A percentile compares a stretch with the other conserved stretches of the same genome.
Evolutionary conservation across 352 stramenopile genomes (phyloP).

Genomic region (Phytophthora fragariae): DNA sequence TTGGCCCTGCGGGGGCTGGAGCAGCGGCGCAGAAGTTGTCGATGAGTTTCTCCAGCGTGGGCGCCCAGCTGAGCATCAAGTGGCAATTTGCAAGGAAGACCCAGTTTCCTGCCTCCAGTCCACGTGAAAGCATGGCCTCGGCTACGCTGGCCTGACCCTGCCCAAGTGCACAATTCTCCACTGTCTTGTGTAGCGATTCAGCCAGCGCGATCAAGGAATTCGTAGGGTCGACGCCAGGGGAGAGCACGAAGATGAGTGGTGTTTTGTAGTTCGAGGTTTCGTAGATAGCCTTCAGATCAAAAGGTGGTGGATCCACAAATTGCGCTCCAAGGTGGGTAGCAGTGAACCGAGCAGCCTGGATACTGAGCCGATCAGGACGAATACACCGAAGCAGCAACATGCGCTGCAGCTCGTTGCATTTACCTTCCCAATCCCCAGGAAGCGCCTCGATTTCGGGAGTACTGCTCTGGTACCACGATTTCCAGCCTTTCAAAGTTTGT

Average conservation of each 20-base stretch:
- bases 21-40: conserved; percentile 83
- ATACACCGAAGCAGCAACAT: conserved; percentile 95
- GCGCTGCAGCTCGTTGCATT: conserved; percentile 93
- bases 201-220: conserved; percentile 92
- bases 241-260: conserved; percentile 96
- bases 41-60: conserved; percentile 95
- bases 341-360: conserved; percentile 93
- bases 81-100: conserved; percentile 97
- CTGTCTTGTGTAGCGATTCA: conserved; percentile 78
- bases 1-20: conserved; percentile 37
- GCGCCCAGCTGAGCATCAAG: conserved; percentile 96
- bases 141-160: conserved; percentile 95
- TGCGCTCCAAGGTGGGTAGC: conserved; percentile 90
- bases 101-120: conserved; percentile 90
- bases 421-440: conserved; percentile 93
- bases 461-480: conserved; percentile 84
- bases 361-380: conserved; percentile 92
- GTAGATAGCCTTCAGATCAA: conserved; percentile 93
- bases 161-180: conserved; percentile 94
- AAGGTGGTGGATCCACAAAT: conserved; percentile 94
- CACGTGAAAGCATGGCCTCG: conserved; percentile 89
- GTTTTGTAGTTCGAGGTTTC: conserved; percentile 89
- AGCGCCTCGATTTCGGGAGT: conserved; percentile 92
- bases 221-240: conserved; percentile 94
- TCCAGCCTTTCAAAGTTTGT: conserved; percentile 82